phyloP scores from a whole-genome alignment of 2,329 filamentous ascomycete species.

The Aspergillus puulaauensis region DNA sequence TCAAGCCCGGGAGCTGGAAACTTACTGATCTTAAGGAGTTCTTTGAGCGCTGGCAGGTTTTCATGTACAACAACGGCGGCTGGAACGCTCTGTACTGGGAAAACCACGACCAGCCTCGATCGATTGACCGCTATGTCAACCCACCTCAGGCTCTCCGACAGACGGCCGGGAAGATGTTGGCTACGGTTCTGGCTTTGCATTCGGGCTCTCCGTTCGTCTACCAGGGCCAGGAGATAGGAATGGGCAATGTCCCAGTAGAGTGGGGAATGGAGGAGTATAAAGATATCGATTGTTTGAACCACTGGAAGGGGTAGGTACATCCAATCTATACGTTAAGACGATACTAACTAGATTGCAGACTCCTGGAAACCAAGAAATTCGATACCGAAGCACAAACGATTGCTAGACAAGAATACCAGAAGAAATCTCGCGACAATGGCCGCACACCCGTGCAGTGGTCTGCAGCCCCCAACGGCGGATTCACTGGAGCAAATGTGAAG shows the following conservation, averaged over 20 bases:
- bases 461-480: constrained; percentile 60
- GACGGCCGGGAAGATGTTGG: constrained; percentile 59
- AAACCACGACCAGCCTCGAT: constrained; percentile 65
- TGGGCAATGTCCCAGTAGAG: constrained; percentile 61
- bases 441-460: constrained; percentile 74
- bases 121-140: constrained; percentile 56
- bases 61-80: constrained; percentile 59
- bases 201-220: constrained; percentile 67
- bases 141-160: constrained; percentile 52
- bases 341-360: constrained; percentile 21
- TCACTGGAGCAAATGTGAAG: constrained; percentile 53
- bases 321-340: too few species aligned
- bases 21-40: constrained; percentile 54
- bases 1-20: constrained; percentile 47
- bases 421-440: constrained; percentile 62
- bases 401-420: constrained; percentile 37
- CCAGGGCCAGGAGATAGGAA: constrained; percentile 68
- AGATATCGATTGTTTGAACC: constrained; percentile 63
- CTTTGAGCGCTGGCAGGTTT: constrained; percentile 58
- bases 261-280: constrained; percentile 68
- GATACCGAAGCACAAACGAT: constrained; percentile 29
- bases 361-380: constrained; percentile 27
- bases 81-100: constrained; percentile 68
- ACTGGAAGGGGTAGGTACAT: constrained; percentile 46
- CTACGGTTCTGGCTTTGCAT: constrained; percentile 57